A percentile compares a stretch with the other conserved stretches of the same genome.
Evolutionary conservation across 2,329 filamentous ascomycete genomes (phyloP).

Genomic region (Paecilomyces formosus): DNA sequence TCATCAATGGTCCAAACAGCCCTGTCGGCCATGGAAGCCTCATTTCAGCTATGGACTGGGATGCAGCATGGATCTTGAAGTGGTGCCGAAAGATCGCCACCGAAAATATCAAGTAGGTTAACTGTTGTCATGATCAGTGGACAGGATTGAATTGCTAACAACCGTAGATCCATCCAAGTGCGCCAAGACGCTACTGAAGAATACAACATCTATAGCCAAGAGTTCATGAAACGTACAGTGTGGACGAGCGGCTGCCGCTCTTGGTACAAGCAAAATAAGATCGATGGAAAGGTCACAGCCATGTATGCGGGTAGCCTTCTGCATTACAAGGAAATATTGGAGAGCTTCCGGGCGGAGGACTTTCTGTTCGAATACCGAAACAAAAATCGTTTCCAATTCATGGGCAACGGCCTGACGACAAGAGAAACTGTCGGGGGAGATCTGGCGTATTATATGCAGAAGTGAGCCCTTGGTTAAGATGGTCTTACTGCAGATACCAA

Average conservation of each 20-base stretch:
- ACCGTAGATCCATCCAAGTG: conserved; percentile 14
- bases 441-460: conserved; percentile 15
- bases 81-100: conserved; percentile 23
- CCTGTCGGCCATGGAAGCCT: conserved; percentile 21
- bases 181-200: conserved; percentile 21
- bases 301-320: conserved; percentile 8
- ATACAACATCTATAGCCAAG: conserved; percentile 26
- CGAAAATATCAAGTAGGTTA: conserved; percentile 22
- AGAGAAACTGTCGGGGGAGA: conserved; percentile 30
- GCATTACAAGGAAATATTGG: conserved; percentile 11
- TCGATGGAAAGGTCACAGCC: conserved; percentile 10
- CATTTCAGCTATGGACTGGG: conserved; percentile 11
- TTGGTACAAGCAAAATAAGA: conserved; percentile 23
- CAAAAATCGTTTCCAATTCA: conserved; percentile 11
- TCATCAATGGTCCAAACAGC: conserved; percentile 20
- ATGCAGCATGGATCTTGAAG: conserved; percentile 21
- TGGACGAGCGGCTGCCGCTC: conserved; percentile 19
- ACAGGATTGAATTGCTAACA: neutral
- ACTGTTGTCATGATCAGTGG: neutral
- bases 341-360: conserved; percentile 13
- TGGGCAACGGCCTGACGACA: conserved; percentile 14
- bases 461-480: neutral
- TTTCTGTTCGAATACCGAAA: conserved; percentile 13
- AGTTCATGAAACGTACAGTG: conserved; percentile 23
- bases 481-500: neutral